A percentile compares a stretch with the other conserved stretches of the same genome.
Conservation (phyloP, 1,139 yeast species). For the Geotrichum cucujoidarum region DNA sequence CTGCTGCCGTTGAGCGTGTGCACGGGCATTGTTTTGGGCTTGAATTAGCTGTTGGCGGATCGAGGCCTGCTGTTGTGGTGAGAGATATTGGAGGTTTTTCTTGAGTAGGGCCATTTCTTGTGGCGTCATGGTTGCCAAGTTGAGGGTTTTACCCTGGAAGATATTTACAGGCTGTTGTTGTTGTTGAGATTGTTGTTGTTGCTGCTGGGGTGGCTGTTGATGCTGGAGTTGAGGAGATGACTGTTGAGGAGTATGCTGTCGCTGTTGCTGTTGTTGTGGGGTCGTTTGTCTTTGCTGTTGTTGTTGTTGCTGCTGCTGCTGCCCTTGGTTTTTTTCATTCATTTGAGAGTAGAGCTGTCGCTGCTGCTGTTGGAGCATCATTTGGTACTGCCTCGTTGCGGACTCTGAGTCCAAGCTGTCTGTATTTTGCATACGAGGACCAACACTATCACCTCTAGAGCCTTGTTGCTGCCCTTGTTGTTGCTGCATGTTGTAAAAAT, state of each 20-base stretch:
- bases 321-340: constrained; percentile 9
- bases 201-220: background rate
- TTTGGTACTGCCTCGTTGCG: constrained; percentile 11
- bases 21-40: constrained; percentile 2
- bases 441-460: background rate
- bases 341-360: background rate
- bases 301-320: constrained; percentile 14
- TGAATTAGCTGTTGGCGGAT: constrained; percentile 12
- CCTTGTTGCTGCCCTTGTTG: background rate
- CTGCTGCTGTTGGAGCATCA: constrained; percentile 14
- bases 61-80: constrained; percentile 17
- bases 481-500: too few relatives aligned
- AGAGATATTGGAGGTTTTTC: constrained; percentile 11
- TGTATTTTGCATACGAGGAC: background rate
- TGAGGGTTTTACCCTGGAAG: background rate
- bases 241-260: background rate
- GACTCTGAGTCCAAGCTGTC: background rate
- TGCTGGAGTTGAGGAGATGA: background rate
- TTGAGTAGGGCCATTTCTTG: constrained; percentile 13
- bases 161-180: constrained; percentile 1
- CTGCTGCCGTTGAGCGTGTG: constrained; percentile 1
- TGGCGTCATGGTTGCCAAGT: constrained; percentile 12
- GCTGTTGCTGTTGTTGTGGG: constrained; percentile 17
- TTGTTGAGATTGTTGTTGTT: background rate
- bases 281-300: constrained; percentile 11